Evolutionary conservation across 495 filamentous ascomycete species (phyloP).

Genomic region (Annulohypoxylon maeteangense): DNA sequence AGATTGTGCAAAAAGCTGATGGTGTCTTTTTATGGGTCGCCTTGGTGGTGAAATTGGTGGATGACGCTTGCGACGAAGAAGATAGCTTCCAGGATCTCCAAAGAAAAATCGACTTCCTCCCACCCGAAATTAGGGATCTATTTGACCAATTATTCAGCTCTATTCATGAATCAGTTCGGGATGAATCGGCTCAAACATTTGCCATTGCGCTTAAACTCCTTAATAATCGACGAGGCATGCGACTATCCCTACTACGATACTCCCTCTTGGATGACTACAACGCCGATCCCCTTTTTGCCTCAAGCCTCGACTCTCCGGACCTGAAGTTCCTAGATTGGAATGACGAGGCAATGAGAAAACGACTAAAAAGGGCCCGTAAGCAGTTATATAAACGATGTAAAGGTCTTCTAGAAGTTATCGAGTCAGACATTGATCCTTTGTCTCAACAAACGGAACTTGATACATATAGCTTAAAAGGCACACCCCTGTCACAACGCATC

Average conservation of each 20-base stretch:
- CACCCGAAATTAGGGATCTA: neutral
- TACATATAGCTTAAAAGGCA: neutral
- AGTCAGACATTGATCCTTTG: neutral
- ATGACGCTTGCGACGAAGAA: conserved; percentile 10
- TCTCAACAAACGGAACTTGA: too few species aligned
- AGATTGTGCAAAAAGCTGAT: neutral
- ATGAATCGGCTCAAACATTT: conserved; percentile 6
- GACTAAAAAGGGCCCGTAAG: neutral
- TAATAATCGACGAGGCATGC: neutral
- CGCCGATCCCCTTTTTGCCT: conserved; percentile 3
- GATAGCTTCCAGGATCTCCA: neutral
- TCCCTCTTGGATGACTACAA: conserved; percentile 2
- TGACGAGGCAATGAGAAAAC: neutral
- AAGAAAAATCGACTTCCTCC: conserved; percentile 4
- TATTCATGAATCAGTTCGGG: neutral
- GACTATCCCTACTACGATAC: conserved; percentile 1
- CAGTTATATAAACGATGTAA: conserved; percentile 2
- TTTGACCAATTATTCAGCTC: neutral
- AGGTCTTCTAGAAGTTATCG: conserved; percentile 7
- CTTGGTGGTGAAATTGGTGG: conserved; percentile 1
- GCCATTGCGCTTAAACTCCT: neutral
- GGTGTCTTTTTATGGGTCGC: conserved; percentile 11
- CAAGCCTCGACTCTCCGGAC: neutral
- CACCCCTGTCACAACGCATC: neutral
- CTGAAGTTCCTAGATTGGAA: neutral